Percentiles rank a stretch among this genome's conserved stretches.
Evolutionary conservation across 2,329 filamentous ascomycete genomes (phyloP).

Genomic region (Sclerotinia spermophila): DNA sequence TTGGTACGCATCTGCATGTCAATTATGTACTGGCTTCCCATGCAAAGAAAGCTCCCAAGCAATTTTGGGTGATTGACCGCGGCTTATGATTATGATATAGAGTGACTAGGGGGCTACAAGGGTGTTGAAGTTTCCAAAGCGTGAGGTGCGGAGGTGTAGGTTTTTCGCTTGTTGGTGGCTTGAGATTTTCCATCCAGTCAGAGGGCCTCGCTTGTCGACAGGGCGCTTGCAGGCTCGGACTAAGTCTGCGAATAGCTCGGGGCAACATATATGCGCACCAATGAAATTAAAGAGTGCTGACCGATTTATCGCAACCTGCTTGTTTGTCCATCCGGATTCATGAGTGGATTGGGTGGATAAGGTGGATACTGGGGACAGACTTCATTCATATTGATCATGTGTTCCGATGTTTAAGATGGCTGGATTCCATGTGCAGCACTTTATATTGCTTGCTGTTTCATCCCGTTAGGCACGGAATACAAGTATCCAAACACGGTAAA

Average conservation of each 20-base stretch:
- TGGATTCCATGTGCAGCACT: neutral
- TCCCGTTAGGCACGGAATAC: neutral
- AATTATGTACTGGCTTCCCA: too few species aligned
- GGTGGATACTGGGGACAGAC: neutral
- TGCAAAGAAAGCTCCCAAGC: neutral
- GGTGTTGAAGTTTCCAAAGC: neutral
- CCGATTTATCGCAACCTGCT: neutral
- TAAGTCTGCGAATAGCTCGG: neutral
- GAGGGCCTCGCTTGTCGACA: neutral
- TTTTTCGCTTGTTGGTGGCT: neutral
- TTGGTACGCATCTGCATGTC: slow-evolving; percentile 8
- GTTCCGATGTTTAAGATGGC: slow-evolving; percentile 15
- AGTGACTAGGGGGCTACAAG: neutral
- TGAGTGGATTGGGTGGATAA: neutral
- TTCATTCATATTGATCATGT: neutral
- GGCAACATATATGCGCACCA: slow-evolving; percentile 18
- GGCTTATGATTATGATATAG: neutral
- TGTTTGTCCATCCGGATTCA: neutral
- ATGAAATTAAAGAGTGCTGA: neutral
- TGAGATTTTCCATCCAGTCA: slow-evolving; percentile 11
- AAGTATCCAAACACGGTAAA: neutral
- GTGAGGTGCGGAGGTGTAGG: neutral
- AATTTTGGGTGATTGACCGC: neutral
- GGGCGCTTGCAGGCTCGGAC: neutral
- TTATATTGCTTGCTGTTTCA: slow-evolving; percentile 7